Percentiles rank a stretch among this genome's conserved stretches.
Evolutionary conservation across 805 yeast genomes (phyloP).

Genomic region (Monosporozyma solicola): DNA sequence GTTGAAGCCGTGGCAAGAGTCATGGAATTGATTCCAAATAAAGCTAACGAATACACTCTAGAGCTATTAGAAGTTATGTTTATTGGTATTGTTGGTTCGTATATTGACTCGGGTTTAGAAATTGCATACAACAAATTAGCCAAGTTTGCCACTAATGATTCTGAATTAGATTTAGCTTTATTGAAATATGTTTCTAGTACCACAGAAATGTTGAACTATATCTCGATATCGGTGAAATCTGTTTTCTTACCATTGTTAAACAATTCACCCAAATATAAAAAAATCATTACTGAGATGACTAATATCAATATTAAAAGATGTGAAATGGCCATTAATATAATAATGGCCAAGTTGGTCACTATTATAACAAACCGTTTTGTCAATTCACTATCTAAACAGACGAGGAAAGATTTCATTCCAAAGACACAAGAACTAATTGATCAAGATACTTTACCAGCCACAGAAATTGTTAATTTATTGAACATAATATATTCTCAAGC

Average conservation of each 20-base stretch:
- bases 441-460: conserved; percentile 67
- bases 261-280: conserved; percentile 47
- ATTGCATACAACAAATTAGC: conserved; percentile 45
- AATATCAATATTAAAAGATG: conserved; percentile 51
- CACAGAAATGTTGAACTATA: conserved; percentile 51
- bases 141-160: conserved; percentile 27
- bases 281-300: conserved; percentile 50
- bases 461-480: conserved; percentile 48
- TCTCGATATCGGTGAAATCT: conserved; percentile 65
- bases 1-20: conserved; percentile 74
- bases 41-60: conserved; percentile 50
- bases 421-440: conserved; percentile 37
- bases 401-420: conserved; percentile 58
- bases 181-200: conserved; percentile 43
- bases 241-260: conserved; percentile 68
- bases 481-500: conserved; percentile 27
- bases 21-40: conserved; percentile 60
- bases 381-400: conserved; percentile 52
- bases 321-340: conserved; percentile 57
- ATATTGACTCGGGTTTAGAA: conserved; percentile 68
- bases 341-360: conserved; percentile 50
- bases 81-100: conserved; percentile 62
- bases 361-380: conserved; percentile 44
- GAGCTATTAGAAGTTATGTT: conserved; percentile 61
- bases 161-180: conserved; percentile 37